A percentile compares a stretch with the other conserved stretches of the same genome.
These are phyloP conservation scores for Bolboschoenus planiculmis DNA, from an alignment of 176 grass and related monocot species.

Conservation along the genomic window DNA sequence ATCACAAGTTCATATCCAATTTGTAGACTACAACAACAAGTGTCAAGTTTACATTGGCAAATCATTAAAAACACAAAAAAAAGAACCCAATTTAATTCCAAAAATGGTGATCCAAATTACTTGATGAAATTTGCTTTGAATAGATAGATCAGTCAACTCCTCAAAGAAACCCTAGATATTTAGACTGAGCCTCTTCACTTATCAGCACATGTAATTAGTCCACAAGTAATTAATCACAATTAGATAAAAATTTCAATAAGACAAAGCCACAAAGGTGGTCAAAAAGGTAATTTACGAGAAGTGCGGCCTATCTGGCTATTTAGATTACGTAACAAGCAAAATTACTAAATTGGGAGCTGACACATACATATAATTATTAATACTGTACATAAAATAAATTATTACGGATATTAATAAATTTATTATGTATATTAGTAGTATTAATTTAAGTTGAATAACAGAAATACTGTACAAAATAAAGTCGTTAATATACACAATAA, in stretches of 20 bases:
- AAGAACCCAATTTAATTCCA: neutral
- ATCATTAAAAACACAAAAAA: neutral
- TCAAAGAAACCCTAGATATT: too few relatives aligned
- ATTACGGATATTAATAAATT: too few relatives aligned
- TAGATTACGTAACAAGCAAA: neutral
- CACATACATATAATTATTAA: too few relatives aligned
- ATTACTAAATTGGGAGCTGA: too few relatives aligned
- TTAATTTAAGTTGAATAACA: too few relatives aligned
- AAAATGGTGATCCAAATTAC: neutral
- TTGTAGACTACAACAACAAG: neutral
- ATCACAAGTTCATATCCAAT: neutral
- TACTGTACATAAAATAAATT: too few relatives aligned
- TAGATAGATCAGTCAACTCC: too few relatives aligned
- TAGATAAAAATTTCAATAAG: neutral
- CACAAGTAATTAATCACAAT: neutral
- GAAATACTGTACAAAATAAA: too few relatives aligned
- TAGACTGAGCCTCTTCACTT: neutral
- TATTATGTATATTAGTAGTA: too few relatives aligned
- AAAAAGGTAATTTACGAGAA: neutral
- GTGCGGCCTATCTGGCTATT: neutral
- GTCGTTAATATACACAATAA: too few relatives aligned
- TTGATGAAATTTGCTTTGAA: neutral
- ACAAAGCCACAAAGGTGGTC: neutral
- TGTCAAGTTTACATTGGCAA: neutral
- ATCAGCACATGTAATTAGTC: too few relatives aligned